A percentile compares a stretch with the other conserved stretches of the same genome.
Conservation (phyloP, 2,329 filamentous ascomycete genomes). For the Hymenoscyphus infarciens region DNA sequence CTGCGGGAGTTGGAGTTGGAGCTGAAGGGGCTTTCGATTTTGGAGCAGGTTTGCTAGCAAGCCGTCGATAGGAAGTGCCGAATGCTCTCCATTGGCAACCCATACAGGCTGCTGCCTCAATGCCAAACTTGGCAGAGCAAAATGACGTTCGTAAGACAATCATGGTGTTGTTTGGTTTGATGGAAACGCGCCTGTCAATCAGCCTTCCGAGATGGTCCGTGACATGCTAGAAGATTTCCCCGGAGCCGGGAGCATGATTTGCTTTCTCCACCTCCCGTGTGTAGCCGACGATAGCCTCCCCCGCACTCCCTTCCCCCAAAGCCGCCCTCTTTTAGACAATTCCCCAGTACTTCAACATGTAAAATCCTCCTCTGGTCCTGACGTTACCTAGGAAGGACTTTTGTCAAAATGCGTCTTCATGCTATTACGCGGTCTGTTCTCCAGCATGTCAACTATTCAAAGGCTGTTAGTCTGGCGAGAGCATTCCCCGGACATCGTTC, state of each 20-base stretch:
- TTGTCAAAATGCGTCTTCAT: slow-evolving; percentile 52
- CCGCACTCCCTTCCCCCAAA: not conserved
- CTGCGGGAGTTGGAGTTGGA: slow-evolving; percentile 10
- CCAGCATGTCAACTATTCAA: slow-evolving; percentile 49
- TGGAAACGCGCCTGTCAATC: not conserved
- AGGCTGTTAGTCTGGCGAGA: slow-evolving; percentile 24
- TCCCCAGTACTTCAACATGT: slow-evolving; percentile 9
- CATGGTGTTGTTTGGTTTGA: slow-evolving; percentile 21
- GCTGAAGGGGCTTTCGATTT: slow-evolving; percentile 7
- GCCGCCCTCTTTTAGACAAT: not conserved
- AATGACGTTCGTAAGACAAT: slow-evolving; percentile 26
- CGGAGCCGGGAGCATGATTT: too few species aligned
- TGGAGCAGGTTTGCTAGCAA: slow-evolving; percentile 31
- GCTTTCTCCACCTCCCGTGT: too few species aligned
- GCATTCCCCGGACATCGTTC: slow-evolving; percentile 19
- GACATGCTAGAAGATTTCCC: not conserved
- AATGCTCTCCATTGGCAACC: slow-evolving; percentile 52
- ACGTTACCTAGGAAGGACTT: slow-evolving; percentile 7
- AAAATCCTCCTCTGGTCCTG: slow-evolving; percentile 9
- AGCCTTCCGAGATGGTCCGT: not conserved
- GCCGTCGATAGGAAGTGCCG: slow-evolving; percentile 41
- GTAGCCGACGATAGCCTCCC: not conserved
- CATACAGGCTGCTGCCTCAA: slow-evolving; percentile 41
- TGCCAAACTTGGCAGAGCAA: slow-evolving; percentile 16
- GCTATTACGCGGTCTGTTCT: slow-evolving; percentile 48